Evolutionary conservation across 1,284 basidiomycete species (phyloP).

Genomic region (Tilletia walkeri): DNA sequence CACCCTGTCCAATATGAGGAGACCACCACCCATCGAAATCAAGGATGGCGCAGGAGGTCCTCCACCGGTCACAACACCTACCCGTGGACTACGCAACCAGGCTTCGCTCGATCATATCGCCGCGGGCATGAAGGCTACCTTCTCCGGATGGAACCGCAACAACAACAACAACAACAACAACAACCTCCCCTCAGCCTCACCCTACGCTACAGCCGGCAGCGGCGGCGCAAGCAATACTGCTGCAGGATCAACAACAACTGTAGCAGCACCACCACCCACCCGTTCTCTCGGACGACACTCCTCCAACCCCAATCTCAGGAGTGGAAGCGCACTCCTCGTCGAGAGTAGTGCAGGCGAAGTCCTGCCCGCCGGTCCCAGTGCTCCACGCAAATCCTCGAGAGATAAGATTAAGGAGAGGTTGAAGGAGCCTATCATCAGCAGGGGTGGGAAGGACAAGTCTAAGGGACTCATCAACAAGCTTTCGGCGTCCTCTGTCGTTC

Average conservation of each 20-base stretch:
- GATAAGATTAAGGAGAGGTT: constrained; percentile 5
- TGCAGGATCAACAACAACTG: too few relatives aligned
- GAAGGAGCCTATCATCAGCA: neutral
- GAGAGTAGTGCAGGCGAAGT: constrained; percentile 6
- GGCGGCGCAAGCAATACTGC: neutral
- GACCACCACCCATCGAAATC: constrained; percentile 9
- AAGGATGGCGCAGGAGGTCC: neutral
- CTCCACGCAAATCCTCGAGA: neutral
- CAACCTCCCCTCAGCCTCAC: neutral
- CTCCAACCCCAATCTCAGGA: constrained; percentile 12
- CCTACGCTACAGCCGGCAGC: neutral
- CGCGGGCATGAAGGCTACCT: constrained; percentile 2
- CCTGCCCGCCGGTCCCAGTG: neutral
- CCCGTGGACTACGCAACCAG: neutral
- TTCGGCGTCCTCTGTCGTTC: too few relatives aligned
- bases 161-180: constrained; percentile 14
- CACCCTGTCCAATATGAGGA: neutral
- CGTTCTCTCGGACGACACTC: neutral
- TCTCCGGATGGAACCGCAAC: constrained; percentile 8
- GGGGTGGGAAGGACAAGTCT: too few relatives aligned
- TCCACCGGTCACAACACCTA: constrained; percentile 6
- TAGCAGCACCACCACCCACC: neutral
- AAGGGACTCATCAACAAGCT: too few relatives aligned
- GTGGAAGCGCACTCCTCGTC: neutral
- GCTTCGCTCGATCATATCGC: constrained; percentile 7